These are phyloP conservation scores for Aspergillus alliaceus DNA, from an alignment of 2,329 filamentous ascomycete species.

Conservation along the genomic window DNA sequence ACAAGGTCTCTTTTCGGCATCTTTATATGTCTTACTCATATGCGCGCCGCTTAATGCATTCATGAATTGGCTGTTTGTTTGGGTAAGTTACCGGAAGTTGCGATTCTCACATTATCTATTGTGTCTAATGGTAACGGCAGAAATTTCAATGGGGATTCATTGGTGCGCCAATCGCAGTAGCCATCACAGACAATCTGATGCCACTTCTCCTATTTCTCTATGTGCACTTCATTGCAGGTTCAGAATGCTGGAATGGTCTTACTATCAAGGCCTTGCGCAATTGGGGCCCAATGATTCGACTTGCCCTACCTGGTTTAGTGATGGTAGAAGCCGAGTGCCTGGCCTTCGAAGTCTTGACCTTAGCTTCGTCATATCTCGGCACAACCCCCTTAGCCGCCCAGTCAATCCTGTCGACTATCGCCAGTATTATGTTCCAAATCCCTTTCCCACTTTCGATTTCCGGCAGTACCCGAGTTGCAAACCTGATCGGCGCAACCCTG, in stretches of 20 bases:
- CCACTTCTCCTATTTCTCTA: slow-evolving; percentile 73
- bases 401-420: slow-evolving; percentile 76
- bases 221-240: slow-evolving; percentile 68
- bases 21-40: slow-evolving; percentile 78
- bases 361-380: slow-evolving; percentile 78
- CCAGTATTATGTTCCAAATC: slow-evolving; percentile 81
- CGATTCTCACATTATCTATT: background rate
- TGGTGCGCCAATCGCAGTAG: slow-evolving; percentile 76
- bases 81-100: slow-evolving; percentile 50
- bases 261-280: slow-evolving; percentile 68
- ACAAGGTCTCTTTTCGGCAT: slow-evolving; percentile 80
- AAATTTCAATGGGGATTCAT: slow-evolving; percentile 67
- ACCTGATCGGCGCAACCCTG: slow-evolving; percentile 84
- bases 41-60: slow-evolving; percentile 79
- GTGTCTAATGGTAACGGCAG: slow-evolving; percentile 21
- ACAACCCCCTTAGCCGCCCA: slow-evolving; percentile 82
- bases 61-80: slow-evolving; percentile 80
- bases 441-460: slow-evolving; percentile 91
- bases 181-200: slow-evolving; percentile 72
- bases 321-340: slow-evolving; percentile 95
- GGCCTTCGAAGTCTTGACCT: slow-evolving; percentile 86
- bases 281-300: slow-evolving; percentile 80
- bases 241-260: slow-evolving; percentile 80
- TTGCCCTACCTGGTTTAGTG: slow-evolving; percentile 83
- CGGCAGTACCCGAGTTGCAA: slow-evolving; percentile 83